phyloP scores from a whole-genome alignment of 2,329 filamentous ascomycete genomes.

The Hymenoscyphus repandus region DNA sequence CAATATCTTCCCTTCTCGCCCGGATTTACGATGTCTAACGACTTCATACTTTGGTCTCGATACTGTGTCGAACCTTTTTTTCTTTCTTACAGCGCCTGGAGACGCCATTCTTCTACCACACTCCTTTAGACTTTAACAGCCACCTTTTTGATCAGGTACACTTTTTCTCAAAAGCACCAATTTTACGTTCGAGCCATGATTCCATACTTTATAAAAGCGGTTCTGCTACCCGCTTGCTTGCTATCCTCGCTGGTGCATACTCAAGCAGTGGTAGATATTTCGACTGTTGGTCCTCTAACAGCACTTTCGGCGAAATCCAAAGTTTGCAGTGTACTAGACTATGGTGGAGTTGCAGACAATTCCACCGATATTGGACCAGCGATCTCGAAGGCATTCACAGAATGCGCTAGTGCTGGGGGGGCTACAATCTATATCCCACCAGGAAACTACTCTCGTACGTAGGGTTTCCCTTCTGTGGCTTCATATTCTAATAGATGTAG shows the following conservation, averaged over 20 bases:
- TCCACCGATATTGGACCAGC: slow-evolving; percentile 30
- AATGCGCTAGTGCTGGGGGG: slow-evolving; percentile 25
- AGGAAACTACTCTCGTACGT: slow-evolving; percentile 14
- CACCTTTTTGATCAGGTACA: not conserved
- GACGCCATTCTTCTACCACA: slow-evolving; percentile 13
- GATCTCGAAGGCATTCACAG: slow-evolving; percentile 26
- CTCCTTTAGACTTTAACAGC: slow-evolving; percentile 9
- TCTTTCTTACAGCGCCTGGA: slow-evolving; percentile 11
- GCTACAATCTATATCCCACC: slow-evolving; percentile 18
- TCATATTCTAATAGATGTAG: not conserved
- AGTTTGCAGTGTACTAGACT: slow-evolving; percentile 32
- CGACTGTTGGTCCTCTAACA: slow-evolving; percentile 28
- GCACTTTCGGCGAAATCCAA: slow-evolving; percentile 24
- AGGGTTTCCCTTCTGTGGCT: not conserved
- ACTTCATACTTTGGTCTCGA: too few species aligned
- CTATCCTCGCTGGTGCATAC: slow-evolving; percentile 10
- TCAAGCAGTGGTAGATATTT: slow-evolving; percentile 9
- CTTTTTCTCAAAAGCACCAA: not conserved
- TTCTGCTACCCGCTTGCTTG: slow-evolving; percentile 7
- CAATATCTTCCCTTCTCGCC: too few species aligned
- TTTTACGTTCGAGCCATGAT: slow-evolving; percentile 8
- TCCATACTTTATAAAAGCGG: slow-evolving; percentile 3
- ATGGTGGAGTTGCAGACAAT: slow-evolving; percentile 30
- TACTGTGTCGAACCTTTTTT: too few species aligned
- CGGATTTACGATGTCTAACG: too few species aligned